Base-by-base conservation (phyloP, 2,329 filamentous ascomycete genomes). In the Ophiostoma triangulosporum region DNA sequence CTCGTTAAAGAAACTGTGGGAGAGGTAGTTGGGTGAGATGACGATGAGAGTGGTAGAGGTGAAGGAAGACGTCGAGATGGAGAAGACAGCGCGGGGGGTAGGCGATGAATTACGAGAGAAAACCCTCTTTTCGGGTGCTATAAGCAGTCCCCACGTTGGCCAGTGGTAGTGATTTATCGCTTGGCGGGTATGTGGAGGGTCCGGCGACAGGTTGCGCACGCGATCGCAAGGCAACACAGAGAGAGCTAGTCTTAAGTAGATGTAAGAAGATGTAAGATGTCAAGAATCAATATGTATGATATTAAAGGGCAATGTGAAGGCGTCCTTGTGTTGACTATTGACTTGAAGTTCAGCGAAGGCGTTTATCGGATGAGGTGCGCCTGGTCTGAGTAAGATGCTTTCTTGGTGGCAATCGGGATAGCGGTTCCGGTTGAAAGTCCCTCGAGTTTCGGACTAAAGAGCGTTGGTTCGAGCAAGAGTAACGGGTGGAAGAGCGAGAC, bases 41-140 rank as follows among this genome's bases (percentile, higher is more conserved):
- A 46, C 43, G 50, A 36, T 45, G 38, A 49, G 38, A 55, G 53
- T 40, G 38, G 38, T 43, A 12, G 14, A 43, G 38, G 38, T 26
- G 43, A 46, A 9, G 29, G 55, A 51, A 51, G 52, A 49, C 51
- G 35, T 36, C 48, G 49, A 14, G 31, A 38, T 50, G 20, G 38
- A 50, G 29, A 51, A 46, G 29, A 48, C 17, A 57, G 38, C 29
- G 56, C 54, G 52, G 52, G 54, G 57, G 50, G 38, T 48, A 53
- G 50, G 51, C 53, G 51, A 50, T 15, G 15, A 53, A 58, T 59
- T 57, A 59, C 57, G 57, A 59, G 57, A 59, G 49, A 57, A 50
- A 56, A 59, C 55, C 54, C 52, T 56, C 56, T 52, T 43, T 50
- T 51, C 52, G 50, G 48, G 14, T 51, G 46, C 32, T 35, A 45